Evolutionary conservation across 1,284 basidiomycete species (phyloP).

Genomic region (Flammula alnicola): DNA sequence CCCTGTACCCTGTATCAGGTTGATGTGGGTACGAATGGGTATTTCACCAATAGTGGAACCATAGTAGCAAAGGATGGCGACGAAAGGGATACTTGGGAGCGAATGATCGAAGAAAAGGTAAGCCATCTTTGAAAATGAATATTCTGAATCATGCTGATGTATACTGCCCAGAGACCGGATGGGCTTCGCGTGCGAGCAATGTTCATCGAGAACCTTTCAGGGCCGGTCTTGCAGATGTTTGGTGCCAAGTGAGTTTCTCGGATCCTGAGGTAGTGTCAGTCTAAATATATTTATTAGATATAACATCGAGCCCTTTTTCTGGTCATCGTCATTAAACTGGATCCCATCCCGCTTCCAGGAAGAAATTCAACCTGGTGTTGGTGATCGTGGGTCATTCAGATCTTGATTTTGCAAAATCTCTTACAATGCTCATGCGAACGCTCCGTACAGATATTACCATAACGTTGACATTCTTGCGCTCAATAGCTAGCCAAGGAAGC

Average conservation of each 20-base stretch:
- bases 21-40: slow-evolving; percentile 26
- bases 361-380: slow-evolving; percentile 35
- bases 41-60: slow-evolving; percentile 21
- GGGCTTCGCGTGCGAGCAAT: slow-evolving; percentile 43
- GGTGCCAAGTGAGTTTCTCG: slow-evolving; percentile 42
- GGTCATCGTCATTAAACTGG: slow-evolving; percentile 53
- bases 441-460: slow-evolving; percentile 45
- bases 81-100: slow-evolving; percentile 38
- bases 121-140: slow-evolving; percentile 10
- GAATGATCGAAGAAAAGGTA: slow-evolving; percentile 36
- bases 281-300: slow-evolving; percentile 34
- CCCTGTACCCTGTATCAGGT: slow-evolving; percentile 24
- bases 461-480: slow-evolving; percentile 50
- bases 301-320: slow-evolving; percentile 57
- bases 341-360: slow-evolving; percentile 55
- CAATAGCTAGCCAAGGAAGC: slow-evolving; percentile 33
- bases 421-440: background rate
- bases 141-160: background rate
- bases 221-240: slow-evolving; percentile 51
- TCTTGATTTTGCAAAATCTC: background rate
- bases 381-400: slow-evolving; percentile 44
- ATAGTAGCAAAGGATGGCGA: slow-evolving; percentile 25
- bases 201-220: slow-evolving; percentile 48
- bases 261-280: background rate
- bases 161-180: slow-evolving; percentile 30